phyloP scores from a whole-genome alignment of 805 yeast species.

The Kregervanrija pseudodelftensis region DNA sequence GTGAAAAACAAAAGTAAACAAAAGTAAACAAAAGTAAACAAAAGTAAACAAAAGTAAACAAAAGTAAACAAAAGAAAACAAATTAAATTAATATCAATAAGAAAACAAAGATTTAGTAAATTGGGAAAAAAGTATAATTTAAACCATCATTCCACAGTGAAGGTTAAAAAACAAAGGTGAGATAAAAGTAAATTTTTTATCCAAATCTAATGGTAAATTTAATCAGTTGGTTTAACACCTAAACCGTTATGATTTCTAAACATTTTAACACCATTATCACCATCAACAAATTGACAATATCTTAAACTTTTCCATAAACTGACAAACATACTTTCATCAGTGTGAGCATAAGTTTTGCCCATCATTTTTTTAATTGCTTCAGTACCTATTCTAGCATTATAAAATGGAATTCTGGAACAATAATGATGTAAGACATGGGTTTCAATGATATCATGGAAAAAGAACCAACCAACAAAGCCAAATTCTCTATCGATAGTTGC shows the following conservation, averaged over 20 bases:
- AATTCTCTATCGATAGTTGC: constrained; percentile 57
- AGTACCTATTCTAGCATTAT: constrained; percentile 47
- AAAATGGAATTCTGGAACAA: constrained; percentile 48
- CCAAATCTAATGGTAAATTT: background rate
- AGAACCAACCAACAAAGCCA: constrained; percentile 50
- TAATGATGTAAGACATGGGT: constrained; percentile 54
- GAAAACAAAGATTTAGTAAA: no score
- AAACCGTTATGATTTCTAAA: constrained; percentile 50
- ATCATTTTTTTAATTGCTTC: constrained; percentile 44
- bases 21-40: no score
- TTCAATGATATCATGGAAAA: constrained; percentile 53
- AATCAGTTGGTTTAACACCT: constrained; percentile 29
- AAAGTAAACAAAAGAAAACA: no score
- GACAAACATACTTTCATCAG: constrained; percentile 50
- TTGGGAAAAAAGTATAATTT: no score
- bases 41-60: no score
- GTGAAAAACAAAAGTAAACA: no score
- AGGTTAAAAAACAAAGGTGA: no score
- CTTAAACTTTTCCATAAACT: constrained; percentile 53
- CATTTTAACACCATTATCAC: constrained; percentile 59
- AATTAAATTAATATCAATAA: no score
- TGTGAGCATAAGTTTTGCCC: constrained; percentile 44
- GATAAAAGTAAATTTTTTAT: no score
- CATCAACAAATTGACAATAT: constrained; percentile 66
- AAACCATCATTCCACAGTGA: no score